Evolutionary conservation across 179 eudicot species (phyloP), one percentile per base, ranked within the genome.

Genomic region (Dionaea muscipula): DNA sequence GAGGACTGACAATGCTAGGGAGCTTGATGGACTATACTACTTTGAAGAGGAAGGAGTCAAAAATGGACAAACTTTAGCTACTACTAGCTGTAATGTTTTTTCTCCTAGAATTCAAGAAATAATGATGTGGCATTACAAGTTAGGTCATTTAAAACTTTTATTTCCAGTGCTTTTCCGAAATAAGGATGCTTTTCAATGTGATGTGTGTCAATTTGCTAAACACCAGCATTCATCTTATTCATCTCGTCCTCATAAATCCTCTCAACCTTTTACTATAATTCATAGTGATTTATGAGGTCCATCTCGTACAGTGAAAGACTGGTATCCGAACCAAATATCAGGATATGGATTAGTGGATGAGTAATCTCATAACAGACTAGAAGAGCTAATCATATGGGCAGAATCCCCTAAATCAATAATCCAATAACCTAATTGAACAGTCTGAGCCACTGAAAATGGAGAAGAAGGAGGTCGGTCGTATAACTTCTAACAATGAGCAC

Each of bases 221-320:
- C 54, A 47, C 25, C 8, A 3, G 33, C 22, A 23, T 12, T 15
- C 1, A 2, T 35, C 46, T 7, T 47, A n/a, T 47, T 10, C 54
- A 4, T 15, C 7, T 0, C 3, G 7, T 9, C 4, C 28, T 4
- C 22, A 33, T 9, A 47, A 47, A 20, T 4, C 33, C 7, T 19
- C 44, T 1, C 23, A 47, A 19, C 53, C 14, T 12, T 47, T 33
- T 16, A 26, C 52, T 5, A 6, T 57, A 19, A 57, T 57, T 57
- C 54, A 59, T 23, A 7, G 21, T 46, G 53, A 57, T 12, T 6
- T 57, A 0, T 57, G 52, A 41, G 52, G 41, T 2, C 61, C 61
- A 7, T 57, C 61, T 18, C 18, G 15, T 1, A 31, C 46, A 0
- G 0, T 9, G 4, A 45, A 57, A n/a, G n/a, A n/a, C n/a, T n/a